Evolutionary conservation across 805 yeast species (phyloP).

Genomic region (Dipodascus albidus): DNA sequence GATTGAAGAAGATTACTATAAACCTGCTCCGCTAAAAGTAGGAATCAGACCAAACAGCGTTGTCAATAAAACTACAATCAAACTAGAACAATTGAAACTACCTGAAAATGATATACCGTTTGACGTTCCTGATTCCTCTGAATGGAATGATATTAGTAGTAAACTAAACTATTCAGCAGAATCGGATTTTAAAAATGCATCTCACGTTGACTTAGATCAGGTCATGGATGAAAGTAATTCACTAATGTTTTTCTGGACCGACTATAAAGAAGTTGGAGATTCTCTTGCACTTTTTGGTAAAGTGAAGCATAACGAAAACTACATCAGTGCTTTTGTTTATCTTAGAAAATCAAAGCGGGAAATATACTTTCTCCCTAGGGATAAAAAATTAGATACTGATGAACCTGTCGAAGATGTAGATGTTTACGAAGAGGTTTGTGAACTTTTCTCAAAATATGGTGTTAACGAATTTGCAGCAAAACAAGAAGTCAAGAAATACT

Average conservation of each 20-base stretch:
- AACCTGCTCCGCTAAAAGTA: neutral
- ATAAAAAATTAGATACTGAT: constrained; percentile 12
- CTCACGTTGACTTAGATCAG: constrained; percentile 10
- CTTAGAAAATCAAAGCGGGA: constrained; percentile 59
- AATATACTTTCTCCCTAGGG: constrained; percentile 67
- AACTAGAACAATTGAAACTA: neutral
- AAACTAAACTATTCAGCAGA: constrained; percentile 5
- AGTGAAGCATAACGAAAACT: constrained; percentile 37
- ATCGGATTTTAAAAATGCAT: constrained; percentile 5
- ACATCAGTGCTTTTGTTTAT: constrained; percentile 69
- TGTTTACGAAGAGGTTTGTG: constrained; percentile 66
- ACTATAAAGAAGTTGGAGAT: constrained; percentile 68
- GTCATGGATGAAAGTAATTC: constrained; percentile 28
- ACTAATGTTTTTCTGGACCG: constrained; percentile 81
- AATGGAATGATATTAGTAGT: constrained; percentile 1
- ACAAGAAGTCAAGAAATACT: constrained; percentile 66
- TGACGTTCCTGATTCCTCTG: constrained; percentile 3
- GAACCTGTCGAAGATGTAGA: constrained; percentile 36
- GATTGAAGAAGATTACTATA: neutral
- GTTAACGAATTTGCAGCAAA: constrained; percentile 54
- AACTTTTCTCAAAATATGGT: constrained; percentile 52
- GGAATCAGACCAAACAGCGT: neutral
- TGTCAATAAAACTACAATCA: neutral
- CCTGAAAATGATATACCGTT: constrained; percentile 3
- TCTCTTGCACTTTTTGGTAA: constrained; percentile 73